A percentile compares a stretch with the other conserved stretches of the same genome.
phyloP scores from a whole-genome alignment of 1,284 basidiomycete species.

The Boletus mariae region DNA sequence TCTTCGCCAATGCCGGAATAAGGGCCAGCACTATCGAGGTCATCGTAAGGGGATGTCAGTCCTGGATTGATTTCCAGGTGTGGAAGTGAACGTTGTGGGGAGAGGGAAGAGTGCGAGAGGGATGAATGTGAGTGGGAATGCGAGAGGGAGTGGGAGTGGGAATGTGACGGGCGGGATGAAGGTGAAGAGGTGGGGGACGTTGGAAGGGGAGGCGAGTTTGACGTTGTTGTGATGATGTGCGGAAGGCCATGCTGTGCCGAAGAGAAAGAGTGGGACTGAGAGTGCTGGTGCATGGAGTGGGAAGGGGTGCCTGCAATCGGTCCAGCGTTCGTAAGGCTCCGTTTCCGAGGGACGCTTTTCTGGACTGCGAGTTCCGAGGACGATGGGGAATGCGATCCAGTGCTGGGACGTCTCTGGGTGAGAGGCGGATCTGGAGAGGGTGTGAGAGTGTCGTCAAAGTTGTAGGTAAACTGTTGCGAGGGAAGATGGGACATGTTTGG shows the following conservation, averaged over 20 bases:
- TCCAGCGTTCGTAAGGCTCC: slow-evolving; percentile 53
- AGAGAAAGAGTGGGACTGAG: slow-evolving; percentile 24
- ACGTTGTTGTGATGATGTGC: slow-evolving; percentile 30
- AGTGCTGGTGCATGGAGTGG: slow-evolving; percentile 22
- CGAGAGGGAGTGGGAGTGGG: slow-evolving; percentile 27
- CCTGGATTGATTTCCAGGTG: slow-evolving; percentile 24
- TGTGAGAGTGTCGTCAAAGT: slow-evolving; percentile 21
- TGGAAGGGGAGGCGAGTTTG: slow-evolving; percentile 28
- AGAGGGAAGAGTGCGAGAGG: slow-evolving; percentile 31
- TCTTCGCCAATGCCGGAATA: slow-evolving; percentile 23
- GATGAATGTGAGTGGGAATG: slow-evolving; percentile 30
- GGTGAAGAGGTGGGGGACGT: slow-evolving; percentile 22
- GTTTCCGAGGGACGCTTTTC: slow-evolving; percentile 55
- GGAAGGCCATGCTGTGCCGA: slow-evolving; percentile 16
- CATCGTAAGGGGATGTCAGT: slow-evolving; percentile 26
- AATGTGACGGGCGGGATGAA: slow-evolving; percentile 30
- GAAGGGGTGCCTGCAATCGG: background rate
- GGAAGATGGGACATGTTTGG: slow-evolving; percentile 22
- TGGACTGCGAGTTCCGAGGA: slow-evolving; percentile 37
- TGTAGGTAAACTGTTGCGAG: slow-evolving; percentile 22
- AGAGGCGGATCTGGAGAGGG: slow-evolving; percentile 15
- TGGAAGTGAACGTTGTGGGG: slow-evolving; percentile 13
- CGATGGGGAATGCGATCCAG: slow-evolving; percentile 29
- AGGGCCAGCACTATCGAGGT: slow-evolving; percentile 19
- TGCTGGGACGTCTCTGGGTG: slow-evolving; percentile 24